Evolutionary conservation across 495 filamentous ascomycete species (phyloP).

Genomic region (Penicillium ucsense): DNA sequence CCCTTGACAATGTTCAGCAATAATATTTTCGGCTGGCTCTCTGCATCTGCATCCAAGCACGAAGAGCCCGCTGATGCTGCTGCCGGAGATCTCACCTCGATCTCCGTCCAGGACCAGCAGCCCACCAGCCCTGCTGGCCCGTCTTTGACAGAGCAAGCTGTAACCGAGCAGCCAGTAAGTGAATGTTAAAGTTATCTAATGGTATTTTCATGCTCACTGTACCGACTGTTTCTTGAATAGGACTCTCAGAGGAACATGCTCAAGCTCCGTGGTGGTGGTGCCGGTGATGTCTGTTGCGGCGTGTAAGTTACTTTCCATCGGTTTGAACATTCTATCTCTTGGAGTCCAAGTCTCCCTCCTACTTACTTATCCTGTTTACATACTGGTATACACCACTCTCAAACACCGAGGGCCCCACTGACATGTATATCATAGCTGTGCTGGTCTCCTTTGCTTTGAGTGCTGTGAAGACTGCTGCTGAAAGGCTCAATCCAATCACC

Average conservation of each 20-base stretch:
- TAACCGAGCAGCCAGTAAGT: constrained; percentile 30
- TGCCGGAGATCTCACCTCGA: constrained; percentile 25
- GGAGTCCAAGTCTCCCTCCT: neutral
- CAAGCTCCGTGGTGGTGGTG: constrained; percentile 36
- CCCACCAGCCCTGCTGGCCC: constrained; percentile 22
- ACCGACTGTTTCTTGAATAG: constrained; percentile 5
- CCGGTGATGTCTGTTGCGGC: constrained; percentile 36
- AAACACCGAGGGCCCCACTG: no score
- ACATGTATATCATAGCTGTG: constrained; percentile 17
- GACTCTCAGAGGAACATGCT: constrained; percentile 28
- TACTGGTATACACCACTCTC: neutral
- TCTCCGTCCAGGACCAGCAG: constrained; percentile 26
- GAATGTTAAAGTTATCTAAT: no score
- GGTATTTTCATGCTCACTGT: no score
- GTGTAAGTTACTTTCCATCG: constrained; percentile 20
- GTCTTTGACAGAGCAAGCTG: constrained; percentile 17
- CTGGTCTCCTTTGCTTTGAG: constrained; percentile 36
- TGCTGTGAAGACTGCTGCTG: constrained; percentile 27
- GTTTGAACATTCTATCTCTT: neutral
- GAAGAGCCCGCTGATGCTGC: constrained; percentile 9
- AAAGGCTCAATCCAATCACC: neutral
- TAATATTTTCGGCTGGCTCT: constrained; percentile 23
- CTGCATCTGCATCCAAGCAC: constrained; percentile 26
- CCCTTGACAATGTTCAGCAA: constrained; percentile 28
- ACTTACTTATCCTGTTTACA: neutral